Conservation (phyloP, 176 grass and related monocot species). For the Oryza officinalis region DNA sequence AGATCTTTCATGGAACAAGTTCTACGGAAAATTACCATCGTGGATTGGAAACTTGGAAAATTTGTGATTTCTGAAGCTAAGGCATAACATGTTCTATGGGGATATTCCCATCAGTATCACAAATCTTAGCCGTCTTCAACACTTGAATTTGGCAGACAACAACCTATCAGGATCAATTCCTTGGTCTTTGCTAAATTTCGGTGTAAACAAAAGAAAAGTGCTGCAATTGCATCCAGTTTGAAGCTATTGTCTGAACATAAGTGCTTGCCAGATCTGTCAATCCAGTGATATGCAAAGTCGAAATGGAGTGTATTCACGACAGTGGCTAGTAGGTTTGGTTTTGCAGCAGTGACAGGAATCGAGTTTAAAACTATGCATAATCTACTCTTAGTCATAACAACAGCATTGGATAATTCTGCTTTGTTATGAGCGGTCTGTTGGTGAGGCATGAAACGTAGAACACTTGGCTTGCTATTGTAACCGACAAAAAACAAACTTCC, state of each 20-base stretch:
- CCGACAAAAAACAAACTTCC: not conserved
- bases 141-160: too few relatives aligned
- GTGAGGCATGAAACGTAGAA: not conserved
- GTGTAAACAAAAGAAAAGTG: too few relatives aligned
- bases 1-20: too few relatives aligned
- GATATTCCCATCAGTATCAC: too few relatives aligned
- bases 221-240: not conserved
- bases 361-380: not conserved
- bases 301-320: not conserved
- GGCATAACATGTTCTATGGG: too few relatives aligned
- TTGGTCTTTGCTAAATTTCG: too few relatives aligned
- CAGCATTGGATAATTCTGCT: not conserved
- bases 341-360: not conserved
- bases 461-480: not conserved
- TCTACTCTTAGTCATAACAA: not conserved
- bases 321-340: not conserved
- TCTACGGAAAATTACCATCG: too few relatives aligned
- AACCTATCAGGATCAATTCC: too few relatives aligned
- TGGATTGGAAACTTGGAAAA: too few relatives aligned
- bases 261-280: not conserved
- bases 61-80: too few relatives aligned
- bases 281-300: not conserved
- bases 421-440: not conserved
- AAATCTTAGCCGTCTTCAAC: too few relatives aligned
- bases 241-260: not conserved